A percentile compares a stretch with the other conserved stretches of the same genome.
phyloP scores from a whole-genome alignment of 1,284 basidiomycete species.

The Papiliotrema nemorosa region DNA sequence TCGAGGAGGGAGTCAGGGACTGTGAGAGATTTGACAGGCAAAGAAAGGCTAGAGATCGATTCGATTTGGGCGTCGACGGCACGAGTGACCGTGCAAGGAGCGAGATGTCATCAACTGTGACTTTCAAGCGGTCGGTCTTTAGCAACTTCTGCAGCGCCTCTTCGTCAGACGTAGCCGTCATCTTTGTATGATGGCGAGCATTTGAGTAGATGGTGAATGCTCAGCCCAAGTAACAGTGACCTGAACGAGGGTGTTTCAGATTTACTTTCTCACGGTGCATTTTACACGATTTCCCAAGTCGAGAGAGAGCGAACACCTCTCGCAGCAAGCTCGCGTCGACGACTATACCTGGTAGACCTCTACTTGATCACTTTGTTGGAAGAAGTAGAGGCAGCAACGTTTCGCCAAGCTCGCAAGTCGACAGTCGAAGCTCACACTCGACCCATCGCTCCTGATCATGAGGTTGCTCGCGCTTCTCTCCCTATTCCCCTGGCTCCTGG shows the following conservation, averaged over 20 bases:
- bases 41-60: conserved; percentile 23
- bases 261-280: neutral
- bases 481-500: conserved; percentile 7
- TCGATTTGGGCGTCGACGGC: conserved; percentile 13
- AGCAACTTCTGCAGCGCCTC: conserved; percentile 8
- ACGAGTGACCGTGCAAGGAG: conserved; percentile 22
- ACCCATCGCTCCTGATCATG: neutral
- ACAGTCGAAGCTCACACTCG: no score
- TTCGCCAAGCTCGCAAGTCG: no score
- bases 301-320: no score
- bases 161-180: conserved; percentile 1
- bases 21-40: conserved; percentile 18
- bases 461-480: conserved; percentile 16
- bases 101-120: conserved; percentile 10
- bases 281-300: no score
- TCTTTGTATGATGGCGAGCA: no score
- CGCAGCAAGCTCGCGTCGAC: no score
- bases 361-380: no score
- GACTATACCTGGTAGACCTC: no score
- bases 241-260: no score
- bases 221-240: no score
- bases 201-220: no score
- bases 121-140: neutral
- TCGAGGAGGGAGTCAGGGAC: neutral
- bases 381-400: no score